Conservation (phyloP, 2,329 filamentous ascomycete genomes). For the Kalmusia sp. region DNA sequence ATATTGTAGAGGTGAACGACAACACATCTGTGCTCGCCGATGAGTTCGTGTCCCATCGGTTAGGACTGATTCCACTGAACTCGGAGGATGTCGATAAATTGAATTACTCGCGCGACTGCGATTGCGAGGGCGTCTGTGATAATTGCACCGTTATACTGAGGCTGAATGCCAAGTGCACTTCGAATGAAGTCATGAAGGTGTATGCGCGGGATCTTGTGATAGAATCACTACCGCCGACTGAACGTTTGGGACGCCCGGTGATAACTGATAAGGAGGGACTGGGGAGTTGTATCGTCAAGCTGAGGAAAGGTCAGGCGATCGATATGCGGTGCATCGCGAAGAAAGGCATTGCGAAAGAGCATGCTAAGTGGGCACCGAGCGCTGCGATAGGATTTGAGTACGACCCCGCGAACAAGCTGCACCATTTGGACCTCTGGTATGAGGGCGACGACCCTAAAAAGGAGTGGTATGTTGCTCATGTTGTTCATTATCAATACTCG, state of each 20-base stretch:
- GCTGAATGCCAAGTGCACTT: conserved; percentile 84
- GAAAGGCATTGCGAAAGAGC: conserved; percentile 98
- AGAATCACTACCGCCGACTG: conserved; percentile 72
- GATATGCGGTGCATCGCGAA: conserved; percentile 92
- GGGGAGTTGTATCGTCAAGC: conserved; percentile 87
- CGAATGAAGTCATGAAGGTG: conserved; percentile 89
- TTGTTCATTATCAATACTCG: too few relatives aligned
- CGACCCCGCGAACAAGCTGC: conserved; percentile 94
- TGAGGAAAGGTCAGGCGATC: conserved; percentile 88
- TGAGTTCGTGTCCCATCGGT: conserved; percentile 91
- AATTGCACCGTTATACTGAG: conserved; percentile 86
- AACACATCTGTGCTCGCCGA: conserved; percentile 97
- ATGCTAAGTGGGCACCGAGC: conserved; percentile 96
- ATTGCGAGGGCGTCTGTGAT: conserved; percentile 95
- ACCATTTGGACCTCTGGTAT: conserved; percentile 93
- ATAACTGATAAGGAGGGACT: conserved; percentile 82
- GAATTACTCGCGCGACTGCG: conserved; percentile 90
- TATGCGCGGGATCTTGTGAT: conserved; percentile 89
- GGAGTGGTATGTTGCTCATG: conserved; percentile 78
- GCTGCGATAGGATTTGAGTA: conserved; percentile 96
- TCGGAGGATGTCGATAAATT: conserved; percentile 83
- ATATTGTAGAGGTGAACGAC: conserved; percentile 88
- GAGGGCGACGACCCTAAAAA: conserved; percentile 81
- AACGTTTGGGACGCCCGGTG: conserved; percentile 79
- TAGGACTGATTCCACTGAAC: conserved; percentile 88